A percentile compares a stretch with the other conserved stretches of the same genome.
Evolutionary conservation across 2,329 filamentous ascomycete genomes (phyloP).

Genomic region (Colletotrichum plurivorum): DNA sequence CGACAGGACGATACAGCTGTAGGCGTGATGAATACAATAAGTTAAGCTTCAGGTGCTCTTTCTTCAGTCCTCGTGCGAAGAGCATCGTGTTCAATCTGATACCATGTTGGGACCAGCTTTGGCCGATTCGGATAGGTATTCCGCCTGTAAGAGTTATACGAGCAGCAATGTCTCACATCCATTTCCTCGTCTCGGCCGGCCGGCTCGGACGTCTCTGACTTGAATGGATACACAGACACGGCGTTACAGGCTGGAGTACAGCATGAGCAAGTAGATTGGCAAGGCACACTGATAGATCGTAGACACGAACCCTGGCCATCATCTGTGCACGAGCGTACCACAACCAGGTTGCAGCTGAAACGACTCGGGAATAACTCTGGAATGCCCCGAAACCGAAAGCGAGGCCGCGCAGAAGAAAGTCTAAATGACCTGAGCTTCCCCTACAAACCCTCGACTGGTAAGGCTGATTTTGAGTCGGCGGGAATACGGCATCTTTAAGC

Average conservation of each 20-base stretch:
- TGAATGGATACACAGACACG: too few relatives aligned
- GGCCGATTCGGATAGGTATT: too few relatives aligned
- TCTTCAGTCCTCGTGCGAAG: too few relatives aligned
- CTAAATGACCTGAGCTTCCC: constrained; percentile 14
- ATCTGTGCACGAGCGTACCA: not conserved
- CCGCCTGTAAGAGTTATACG: too few relatives aligned
- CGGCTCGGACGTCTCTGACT: too few relatives aligned
- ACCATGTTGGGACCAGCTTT: too few relatives aligned
- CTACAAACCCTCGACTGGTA: not conserved
- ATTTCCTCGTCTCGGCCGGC: too few relatives aligned
- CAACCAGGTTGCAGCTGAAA: not conserved
- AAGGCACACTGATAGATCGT: not conserved
- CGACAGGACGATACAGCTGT: constrained; percentile 33
- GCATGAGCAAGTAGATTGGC: not conserved
- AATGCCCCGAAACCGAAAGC: constrained; percentile 16
- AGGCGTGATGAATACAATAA: not conserved
- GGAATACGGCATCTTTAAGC: not conserved
- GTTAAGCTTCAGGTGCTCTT: too few relatives aligned
- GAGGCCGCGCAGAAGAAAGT: constrained; percentile 2
- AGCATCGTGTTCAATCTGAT: too few relatives aligned
- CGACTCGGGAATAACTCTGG: not conserved
- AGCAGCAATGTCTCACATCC: too few relatives aligned
- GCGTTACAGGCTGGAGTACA: not conserved
- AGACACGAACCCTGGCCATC: not conserved
- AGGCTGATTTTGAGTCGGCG: constrained; percentile 10